Evolutionary conservation across 2,329 filamentous ascomycete species (phyloP), one percentile per base, ranked within the genome.

Genomic region (Whalleya microplaca): DNA sequence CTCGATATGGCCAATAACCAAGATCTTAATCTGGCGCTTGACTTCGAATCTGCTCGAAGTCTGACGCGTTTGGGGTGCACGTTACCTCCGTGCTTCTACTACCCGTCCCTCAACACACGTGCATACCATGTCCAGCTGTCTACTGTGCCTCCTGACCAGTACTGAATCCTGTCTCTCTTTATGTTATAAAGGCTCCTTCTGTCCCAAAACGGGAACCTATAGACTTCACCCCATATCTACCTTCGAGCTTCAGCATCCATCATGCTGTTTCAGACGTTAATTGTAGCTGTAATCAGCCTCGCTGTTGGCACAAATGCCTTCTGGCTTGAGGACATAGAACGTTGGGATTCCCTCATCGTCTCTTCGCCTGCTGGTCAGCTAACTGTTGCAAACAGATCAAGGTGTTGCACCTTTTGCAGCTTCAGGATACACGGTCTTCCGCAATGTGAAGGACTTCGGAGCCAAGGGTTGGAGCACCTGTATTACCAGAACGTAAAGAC

Each of bases 391-490:
- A 9, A 56, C 50, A 76, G 75, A 80, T 60, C 74, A 77, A 59
- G 77, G 78, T 12, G 56, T 75, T 55, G 76, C 77, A 9, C 76
- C 78, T 37, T 80, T 73, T 65, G 76, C 72, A 42, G 69, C 64
- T 5, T 49, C 66, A 16, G 73, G 71, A 27, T 79, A 79, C 52
- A 67, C 71, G n/a, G 75, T 80, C 4, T 80, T 79, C 58, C 75
- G 78, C 45, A 80, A 80, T 56, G 78, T 80, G 20, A 77, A 71
- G 64, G 77, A 78, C 68, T 80, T 76, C 56, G 78, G 78, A 45
- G 78, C 78, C 47, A 73, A 65, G 58, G 78, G 75, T 74, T 47
- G 8, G 69, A 63, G n/a, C 41, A 21, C 27, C 21, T 21, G 10
- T 2, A 18, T 32, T 14, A 20, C 27, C 9, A 46, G 7, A 29